Evolutionary conservation across 768 basidiomycete species (phyloP).

Genomic region (Hortiboletus campestris): DNA sequence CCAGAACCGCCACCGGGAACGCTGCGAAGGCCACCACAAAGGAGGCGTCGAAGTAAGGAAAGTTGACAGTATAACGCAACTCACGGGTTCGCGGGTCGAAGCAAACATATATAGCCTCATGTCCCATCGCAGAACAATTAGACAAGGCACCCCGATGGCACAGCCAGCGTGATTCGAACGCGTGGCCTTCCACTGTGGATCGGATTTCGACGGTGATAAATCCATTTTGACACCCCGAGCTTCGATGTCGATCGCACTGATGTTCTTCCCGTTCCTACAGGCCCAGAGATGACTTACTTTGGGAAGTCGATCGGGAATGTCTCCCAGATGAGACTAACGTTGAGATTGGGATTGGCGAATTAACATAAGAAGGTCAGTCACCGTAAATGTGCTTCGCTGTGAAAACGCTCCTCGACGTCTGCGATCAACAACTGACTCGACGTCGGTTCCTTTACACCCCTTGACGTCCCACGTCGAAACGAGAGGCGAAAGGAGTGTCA

Average conservation of each 20-base stretch:
- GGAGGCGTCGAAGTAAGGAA: constrained; percentile 13
- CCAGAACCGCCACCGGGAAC: not conserved
- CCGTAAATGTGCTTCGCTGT: not conserved
- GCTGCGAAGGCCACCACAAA: not conserved
- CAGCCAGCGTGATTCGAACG: constrained; percentile 23
- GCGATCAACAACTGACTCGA: constrained; percentile 6
- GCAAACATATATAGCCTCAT: constrained; percentile 14
- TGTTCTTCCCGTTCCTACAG: constrained; percentile 16
- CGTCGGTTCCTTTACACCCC: constrained; percentile 14
- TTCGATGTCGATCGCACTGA: constrained; percentile 28
- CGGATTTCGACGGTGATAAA: constrained; percentile 15
- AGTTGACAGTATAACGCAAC: not conserved
- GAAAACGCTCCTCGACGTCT: constrained; percentile 2
- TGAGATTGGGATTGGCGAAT: constrained; percentile 14
- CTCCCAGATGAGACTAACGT: constrained; percentile 5
- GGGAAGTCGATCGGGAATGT: constrained; percentile 14
- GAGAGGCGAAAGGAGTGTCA: constrained; percentile 9
- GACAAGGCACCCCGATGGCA: constrained; percentile 15
- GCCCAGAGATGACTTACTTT: constrained; percentile 19
- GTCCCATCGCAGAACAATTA: constrained; percentile 14
- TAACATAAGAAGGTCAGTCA: constrained; percentile 6
- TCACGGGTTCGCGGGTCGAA: constrained; percentile 9
- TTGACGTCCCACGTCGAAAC: constrained; percentile 2
- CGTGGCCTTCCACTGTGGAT: constrained; percentile 16
- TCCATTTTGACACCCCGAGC: constrained; percentile 8